Evolutionary conservation across 129 eudicot genomes (phyloP).

Genomic region (Apium graveolens): DNA sequence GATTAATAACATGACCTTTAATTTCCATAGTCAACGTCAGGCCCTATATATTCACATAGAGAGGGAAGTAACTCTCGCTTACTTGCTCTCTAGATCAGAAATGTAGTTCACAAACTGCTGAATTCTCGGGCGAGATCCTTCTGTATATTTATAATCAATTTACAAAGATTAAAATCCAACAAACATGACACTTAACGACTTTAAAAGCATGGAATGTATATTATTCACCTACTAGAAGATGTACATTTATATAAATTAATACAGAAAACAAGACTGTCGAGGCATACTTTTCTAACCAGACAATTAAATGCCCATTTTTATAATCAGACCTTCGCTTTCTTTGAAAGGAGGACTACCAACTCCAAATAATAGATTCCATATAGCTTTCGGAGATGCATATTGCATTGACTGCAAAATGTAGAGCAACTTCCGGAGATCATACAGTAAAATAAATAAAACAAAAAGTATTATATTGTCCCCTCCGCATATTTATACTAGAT

Average conservation of each 20-base stretch:
- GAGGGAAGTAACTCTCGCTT: constrained; percentile 10
- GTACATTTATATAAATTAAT: too few species aligned
- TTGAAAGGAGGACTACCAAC: constrained; percentile 47
- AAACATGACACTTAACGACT: constrained; percentile 1
- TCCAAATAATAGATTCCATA: constrained; percentile 82
- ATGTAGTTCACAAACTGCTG: constrained; percentile 74
- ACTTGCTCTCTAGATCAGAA: constrained; percentile 69
- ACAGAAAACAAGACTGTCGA: not conserved
- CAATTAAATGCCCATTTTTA: not conserved
- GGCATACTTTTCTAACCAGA: not conserved
- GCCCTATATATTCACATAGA: not conserved
- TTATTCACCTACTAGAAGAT: too few species aligned
- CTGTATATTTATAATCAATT: constrained; percentile 40
- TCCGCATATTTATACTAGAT: not conserved
- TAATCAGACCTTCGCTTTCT: constrained; percentile 47
- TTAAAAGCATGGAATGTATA: not conserved
- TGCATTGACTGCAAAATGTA: constrained; percentile 85
- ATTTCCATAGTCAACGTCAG: not conserved
- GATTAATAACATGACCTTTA: not conserved
- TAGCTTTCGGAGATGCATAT: constrained; percentile 87
- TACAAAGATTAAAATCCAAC: constrained; percentile 14
- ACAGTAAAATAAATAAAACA: not conserved
- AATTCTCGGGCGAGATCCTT: constrained; percentile 51
- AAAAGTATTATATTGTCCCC: constrained; percentile 3
- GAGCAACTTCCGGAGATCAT: constrained; percentile 12